Conservation (phyloP, 257 asterid species). For the Coffea canephora region DNA sequence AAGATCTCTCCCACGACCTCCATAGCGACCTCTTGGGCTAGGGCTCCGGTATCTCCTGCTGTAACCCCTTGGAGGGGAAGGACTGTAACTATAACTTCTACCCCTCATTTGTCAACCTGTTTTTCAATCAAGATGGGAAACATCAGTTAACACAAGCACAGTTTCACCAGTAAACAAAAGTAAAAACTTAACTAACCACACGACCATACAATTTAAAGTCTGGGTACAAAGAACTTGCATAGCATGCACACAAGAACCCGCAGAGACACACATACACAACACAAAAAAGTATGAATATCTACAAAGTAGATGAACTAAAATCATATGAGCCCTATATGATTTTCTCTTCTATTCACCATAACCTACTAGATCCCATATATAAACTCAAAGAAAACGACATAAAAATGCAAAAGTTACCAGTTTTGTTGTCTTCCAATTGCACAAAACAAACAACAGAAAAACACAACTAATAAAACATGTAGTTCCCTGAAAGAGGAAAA, state of each 20-base stretch:
- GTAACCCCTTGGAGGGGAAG: slow-evolving; percentile 51
- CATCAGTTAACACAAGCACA: background rate
- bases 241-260: background rate
- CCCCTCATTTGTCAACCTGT: slow-evolving; percentile 44
- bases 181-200: background rate
- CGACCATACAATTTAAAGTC: background rate
- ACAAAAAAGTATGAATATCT: too few species aligned
- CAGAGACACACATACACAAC: background rate
- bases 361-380: background rate
- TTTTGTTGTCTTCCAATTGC: too few species aligned
- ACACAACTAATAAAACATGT: too few species aligned
- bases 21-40: slow-evolving; percentile 44
- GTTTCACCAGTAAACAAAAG: background rate
- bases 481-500: too few species aligned
- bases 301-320: too few species aligned
- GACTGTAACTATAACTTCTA: slow-evolving; percentile 68
- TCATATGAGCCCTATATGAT: too few species aligned
- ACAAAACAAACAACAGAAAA: too few species aligned
- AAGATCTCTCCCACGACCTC: slow-evolving; percentile 46
- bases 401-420: background rate
- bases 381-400: background rate
- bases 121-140: slow-evolving; percentile 9
- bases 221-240: background rate
- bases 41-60: slow-evolving; percentile 55
- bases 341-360: background rate